Percentiles rank a stretch among this genome's conserved stretches.
phyloP scores from a whole-genome alignment of 164 flowering plant genomes.

The Piper betle region DNA sequence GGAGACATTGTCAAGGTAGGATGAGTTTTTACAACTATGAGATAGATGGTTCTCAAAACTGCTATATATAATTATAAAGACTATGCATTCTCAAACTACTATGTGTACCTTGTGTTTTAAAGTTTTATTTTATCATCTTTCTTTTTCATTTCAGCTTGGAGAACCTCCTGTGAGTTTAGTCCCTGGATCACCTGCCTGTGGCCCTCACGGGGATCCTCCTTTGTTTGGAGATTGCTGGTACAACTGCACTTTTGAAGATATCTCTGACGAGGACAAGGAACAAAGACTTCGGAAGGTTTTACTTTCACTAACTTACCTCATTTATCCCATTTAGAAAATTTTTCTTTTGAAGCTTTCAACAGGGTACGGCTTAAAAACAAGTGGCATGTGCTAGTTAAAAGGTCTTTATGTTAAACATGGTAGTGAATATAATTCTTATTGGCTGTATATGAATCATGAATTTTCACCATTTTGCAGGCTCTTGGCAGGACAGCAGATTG shows the following conservation, averaged over 20 bases:
- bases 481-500: slow-evolving; percentile 90
- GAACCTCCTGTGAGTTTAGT: slow-evolving; percentile 58
- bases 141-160: slow-evolving; percentile 53
- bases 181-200: slow-evolving; percentile 58
- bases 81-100: too few species aligned
- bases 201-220: slow-evolving; percentile 88
- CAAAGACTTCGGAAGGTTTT: slow-evolving; percentile 83
- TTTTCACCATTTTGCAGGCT: slow-evolving; percentile 39
- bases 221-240: slow-evolving; percentile 95
- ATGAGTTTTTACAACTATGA: background rate
- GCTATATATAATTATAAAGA: too few species aligned
- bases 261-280: slow-evolving; percentile 81
- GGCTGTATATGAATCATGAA: background rate
- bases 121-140: slow-evolving; percentile 4
- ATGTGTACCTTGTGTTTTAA: slow-evolving; percentile 4
- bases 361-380: too few species aligned
- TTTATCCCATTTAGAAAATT: background rate
- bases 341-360: too few species aligned
- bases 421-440: too few species aligned
- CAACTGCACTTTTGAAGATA: slow-evolving; percentile 88
- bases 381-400: too few species aligned
- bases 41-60: too few species aligned
- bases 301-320: background rate
- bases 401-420: background rate
- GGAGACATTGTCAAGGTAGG: slow-evolving; percentile 88